phyloP scores from a whole-genome alignment of 2,329 filamentous ascomycete genomes.

The Claviceps citrina region DNA sequence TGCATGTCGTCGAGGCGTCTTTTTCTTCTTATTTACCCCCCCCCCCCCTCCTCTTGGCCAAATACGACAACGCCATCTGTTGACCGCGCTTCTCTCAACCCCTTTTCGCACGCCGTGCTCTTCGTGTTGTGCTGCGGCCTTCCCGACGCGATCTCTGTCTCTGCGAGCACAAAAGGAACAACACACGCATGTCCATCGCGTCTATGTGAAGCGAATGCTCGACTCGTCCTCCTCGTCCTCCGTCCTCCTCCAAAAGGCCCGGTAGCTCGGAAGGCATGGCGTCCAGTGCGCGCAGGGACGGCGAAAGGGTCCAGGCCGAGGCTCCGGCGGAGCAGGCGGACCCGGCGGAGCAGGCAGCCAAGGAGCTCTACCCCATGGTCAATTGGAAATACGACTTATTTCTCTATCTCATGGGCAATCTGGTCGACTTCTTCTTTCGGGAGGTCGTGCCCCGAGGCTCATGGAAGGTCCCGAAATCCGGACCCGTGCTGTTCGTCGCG shows the following conservation, averaged over 20 bases:
- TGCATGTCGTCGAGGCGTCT: too few relatives aligned
- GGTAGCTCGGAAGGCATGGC: conserved; percentile 2
- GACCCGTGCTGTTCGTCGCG: conserved; percentile 87
- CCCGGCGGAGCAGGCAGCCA: conserved; percentile 16
- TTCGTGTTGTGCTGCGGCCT: too few relatives aligned
- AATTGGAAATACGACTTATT: conserved; percentile 65
- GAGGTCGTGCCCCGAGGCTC: conserved; percentile 90
- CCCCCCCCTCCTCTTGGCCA: too few relatives aligned
- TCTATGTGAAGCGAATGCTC: neutral
- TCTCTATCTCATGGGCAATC: conserved; percentile 61
- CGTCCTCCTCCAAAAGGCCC: neutral
- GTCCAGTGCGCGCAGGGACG: conserved; percentile 15
- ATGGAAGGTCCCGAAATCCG: conserved; percentile 82
- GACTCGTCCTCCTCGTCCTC: too few relatives aligned
- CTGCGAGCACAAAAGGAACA: neutral
- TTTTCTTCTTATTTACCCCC: too few relatives aligned
- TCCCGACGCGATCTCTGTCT: too few relatives aligned
- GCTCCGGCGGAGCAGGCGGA: conserved; percentile 16
- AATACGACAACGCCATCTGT: too few relatives aligned
- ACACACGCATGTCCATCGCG: neutral
- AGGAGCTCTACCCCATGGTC: conserved; percentile 53
- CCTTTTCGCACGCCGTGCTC: too few relatives aligned
- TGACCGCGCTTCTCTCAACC: too few relatives aligned
- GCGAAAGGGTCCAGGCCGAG: conserved; percentile 41
- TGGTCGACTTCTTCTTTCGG: conserved; percentile 94